Percentiles rank a stretch among this genome's conserved stretches.
Conservation (phyloP, 2,329 filamentous ascomycete genomes). For the Raffaelea albimanens region DNA sequence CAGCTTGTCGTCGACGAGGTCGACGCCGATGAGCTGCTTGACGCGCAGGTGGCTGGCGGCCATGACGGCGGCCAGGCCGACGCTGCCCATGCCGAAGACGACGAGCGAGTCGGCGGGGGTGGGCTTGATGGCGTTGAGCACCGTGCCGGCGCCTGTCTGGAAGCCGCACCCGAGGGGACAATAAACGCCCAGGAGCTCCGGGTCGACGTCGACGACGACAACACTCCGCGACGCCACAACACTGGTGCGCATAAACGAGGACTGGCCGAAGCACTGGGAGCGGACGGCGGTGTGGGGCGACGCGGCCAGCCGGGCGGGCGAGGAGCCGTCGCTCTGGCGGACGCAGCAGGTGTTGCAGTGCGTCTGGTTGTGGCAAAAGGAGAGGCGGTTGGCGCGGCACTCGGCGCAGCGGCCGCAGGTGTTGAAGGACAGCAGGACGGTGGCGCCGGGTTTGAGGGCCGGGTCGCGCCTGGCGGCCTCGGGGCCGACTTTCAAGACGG, state of each 20-base stretch:
- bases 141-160: slow-evolving; percentile 30
- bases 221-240: slow-evolving; percentile 17
- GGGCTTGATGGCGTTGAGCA: slow-evolving; percentile 23
- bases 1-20: slow-evolving; percentile 31
- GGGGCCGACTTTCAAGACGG: slow-evolving; percentile 67
- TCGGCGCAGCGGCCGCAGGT: slow-evolving; percentile 22
- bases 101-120: slow-evolving; percentile 19
- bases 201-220: slow-evolving; percentile 15
- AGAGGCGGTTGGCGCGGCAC: slow-evolving; percentile 18
- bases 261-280: slow-evolving; percentile 24
- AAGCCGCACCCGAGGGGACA: slow-evolving; percentile 32
- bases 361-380: slow-evolving; percentile 17
- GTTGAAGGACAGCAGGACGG: slow-evolving; percentile 24
- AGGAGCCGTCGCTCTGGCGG: slow-evolving; percentile 11
- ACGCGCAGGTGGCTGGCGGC: slow-evolving; percentile 22
- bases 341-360: neutral
- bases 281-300: slow-evolving; percentile 12
- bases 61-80: slow-evolving; percentile 29
- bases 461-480: slow-evolving; percentile 14
- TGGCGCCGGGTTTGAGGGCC: slow-evolving; percentile 20
- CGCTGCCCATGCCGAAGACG: slow-evolving; percentile 28
- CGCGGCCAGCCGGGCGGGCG: slow-evolving; percentile 9
- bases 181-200: slow-evolving; percentile 9
- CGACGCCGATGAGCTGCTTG: slow-evolving; percentile 31
- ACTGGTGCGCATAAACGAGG: slow-evolving; percentile 17